Base-by-base conservation (phyloP, 768 basidiomycete genomes). In the Lactarius deliciosus region DNA sequence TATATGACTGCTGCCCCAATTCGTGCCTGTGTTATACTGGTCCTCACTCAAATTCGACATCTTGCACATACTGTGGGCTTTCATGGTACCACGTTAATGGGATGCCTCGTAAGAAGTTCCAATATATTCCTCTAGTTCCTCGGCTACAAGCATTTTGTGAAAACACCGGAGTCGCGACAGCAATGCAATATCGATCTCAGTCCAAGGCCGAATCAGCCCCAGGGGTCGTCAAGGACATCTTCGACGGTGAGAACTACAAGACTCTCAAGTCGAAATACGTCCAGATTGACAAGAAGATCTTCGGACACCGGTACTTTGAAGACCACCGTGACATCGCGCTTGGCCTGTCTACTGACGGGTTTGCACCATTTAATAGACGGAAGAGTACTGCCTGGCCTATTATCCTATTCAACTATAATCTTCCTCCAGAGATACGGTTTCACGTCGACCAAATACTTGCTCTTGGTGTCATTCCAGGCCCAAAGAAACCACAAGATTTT, bases 281-380 rank as follows among this genome's bases (percentile, higher is more conserved):
- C 20, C 8, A n/a, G 18, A n/a, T 45, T n/a, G 9, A 45, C 9
- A 3, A 45, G 20, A 45, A 20, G 20, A 20, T 3, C 1, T 45
- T 45, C 3, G 20, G 43, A n/a, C 43, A 78, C 65, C 69, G 61
- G 2, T 79, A 74, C 70, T 85, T 86, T 62, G 72, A 73, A 0
- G 75, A 77, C 22, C 50, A 45, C 0, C 73, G 72, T 7, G 82
- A 85, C 60, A 72, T 85, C 25, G 81, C 82, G 1, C 73, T 85
- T 8, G 78, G 76, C 0, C 63, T 83, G 1, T 78, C 77, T 3
- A 76, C 76, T 0, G 82, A 85, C 72, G 79, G 83, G 0, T 82
- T 82, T 70, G 69, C 73, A 0, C 75, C 79, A 5, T 81, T 78
- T 68, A 77, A 77, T 41, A 67, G 73, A 1, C 71, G 73, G 0